Base-by-base conservation (phyloP, 179 eudicot species). In the Beta lomatogona region DNA sequence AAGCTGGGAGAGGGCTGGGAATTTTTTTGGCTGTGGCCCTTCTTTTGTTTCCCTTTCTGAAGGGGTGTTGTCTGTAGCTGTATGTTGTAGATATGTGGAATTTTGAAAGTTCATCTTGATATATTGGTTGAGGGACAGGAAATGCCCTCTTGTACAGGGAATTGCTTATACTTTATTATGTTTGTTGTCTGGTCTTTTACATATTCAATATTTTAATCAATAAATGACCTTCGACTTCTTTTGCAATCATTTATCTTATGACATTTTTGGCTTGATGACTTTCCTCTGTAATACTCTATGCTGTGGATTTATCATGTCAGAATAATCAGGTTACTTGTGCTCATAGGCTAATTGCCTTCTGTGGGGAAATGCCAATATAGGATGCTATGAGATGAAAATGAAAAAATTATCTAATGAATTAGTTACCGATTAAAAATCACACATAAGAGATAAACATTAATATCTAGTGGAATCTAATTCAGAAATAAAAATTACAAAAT, bases 21-120 rank as follows among this genome's bases (percentile, higher is more conserved):
- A 57, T 73, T 68, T 83, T 86, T 73, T 81, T 54, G 63, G 67
- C 50, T 66, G 79, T 69, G 72, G 81, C 72, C 66, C 88, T 77
- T 22, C 4, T 61, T 83, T 75, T 76, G 44, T 61, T 28, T 76
- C 63, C 68, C 18, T 46, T 71, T 9, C 3, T 44, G n/a, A 67
- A 78, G 18, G 69, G 60, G 25, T 44, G 63, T 55, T 59, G 76
- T 86, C 69, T 82, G 77, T 79, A 54, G 31, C 44, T 74, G 57
- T 82, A 84, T 74, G 77, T 64, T 89, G 90, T 92, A 87, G 88
- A 92, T 91, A 90, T 86, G 83, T 83, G 86, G 86, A 88, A 88
- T 88, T 91, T 89, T 91, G 90, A 79, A 83, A 79, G 79, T 76
- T 82, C 60, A 78, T 80, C 68, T 84, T 79, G 77, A 79, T 64